Conservation (phyloP, 2,329 filamentous ascomycete genomes). For the Lecanicillium sp. region DNA sequence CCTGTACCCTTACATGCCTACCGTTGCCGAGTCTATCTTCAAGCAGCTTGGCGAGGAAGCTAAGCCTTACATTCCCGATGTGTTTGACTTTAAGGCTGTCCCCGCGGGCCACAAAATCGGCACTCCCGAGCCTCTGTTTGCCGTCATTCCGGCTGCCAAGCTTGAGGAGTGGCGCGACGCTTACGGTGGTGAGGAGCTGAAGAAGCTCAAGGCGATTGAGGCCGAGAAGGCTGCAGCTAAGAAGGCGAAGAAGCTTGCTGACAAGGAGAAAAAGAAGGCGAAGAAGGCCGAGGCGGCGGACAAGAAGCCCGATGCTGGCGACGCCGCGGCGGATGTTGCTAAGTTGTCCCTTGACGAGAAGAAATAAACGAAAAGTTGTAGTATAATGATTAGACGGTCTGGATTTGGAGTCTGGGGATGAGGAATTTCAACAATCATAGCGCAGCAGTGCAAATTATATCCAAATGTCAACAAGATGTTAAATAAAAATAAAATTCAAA, state of each 20-base stretch:
- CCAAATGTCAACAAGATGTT: no score
- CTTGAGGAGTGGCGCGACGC: conserved; percentile 75
- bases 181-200: conserved; percentile 60
- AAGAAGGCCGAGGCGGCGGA: conserved; percentile 31
- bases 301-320: neutral
- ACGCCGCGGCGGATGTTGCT: conserved; percentile 1
- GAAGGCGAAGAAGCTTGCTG: conserved; percentile 46
- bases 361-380: conserved; percentile 1
- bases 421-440: conserved; percentile 7
- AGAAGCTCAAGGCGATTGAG: conserved; percentile 61
- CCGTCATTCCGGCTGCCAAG: conserved; percentile 75
- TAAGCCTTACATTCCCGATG: conserved; percentile 53
- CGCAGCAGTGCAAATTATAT: conserved; percentile 6
- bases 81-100: conserved; percentile 57
- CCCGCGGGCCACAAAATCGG: conserved; percentile 75
- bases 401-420: conserved; percentile 9
- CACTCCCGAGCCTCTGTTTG: conserved; percentile 72
- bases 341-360: conserved; percentile 10
- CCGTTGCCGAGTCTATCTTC: conserved; percentile 69
- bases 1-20: conserved; percentile 78
- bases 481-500: neutral
- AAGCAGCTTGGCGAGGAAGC: conserved; percentile 61
- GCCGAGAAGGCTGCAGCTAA: conserved; percentile 45
- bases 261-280: conserved; percentile 39
- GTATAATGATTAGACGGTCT: conserved; percentile 8